These are phyloP conservation scores for Eudorina sp. DNA, from an alignment of 139 green algal genomes.

Conservation along the genomic window DNA sequence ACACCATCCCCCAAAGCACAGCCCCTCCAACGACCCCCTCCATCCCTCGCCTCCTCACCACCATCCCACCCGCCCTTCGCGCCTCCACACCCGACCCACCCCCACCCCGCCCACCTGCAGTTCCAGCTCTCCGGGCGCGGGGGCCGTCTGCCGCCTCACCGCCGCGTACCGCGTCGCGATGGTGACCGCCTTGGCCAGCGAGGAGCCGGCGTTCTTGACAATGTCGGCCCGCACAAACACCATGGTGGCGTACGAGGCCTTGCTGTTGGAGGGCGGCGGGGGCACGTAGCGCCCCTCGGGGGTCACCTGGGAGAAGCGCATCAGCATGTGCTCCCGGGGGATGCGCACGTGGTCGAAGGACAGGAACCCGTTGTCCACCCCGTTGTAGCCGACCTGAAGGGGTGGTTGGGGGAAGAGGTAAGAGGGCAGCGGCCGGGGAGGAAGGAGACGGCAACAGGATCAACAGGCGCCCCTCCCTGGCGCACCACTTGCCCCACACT, in stretches of 20 bases:
- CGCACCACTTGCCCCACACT: too few species aligned
- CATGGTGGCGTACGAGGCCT: constrained; percentile 95
- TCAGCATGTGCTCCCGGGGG: constrained; percentile 90
- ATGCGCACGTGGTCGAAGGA: constrained; percentile 81
- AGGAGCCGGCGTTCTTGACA: constrained; percentile 76
- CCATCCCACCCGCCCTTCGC: too few species aligned
- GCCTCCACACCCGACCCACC: neutral
- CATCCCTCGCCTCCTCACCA: too few species aligned
- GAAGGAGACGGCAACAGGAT: too few species aligned
- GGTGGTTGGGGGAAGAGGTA: neutral
- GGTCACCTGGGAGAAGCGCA: constrained; percentile 83
- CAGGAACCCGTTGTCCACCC: constrained; percentile 86
- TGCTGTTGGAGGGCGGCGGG: constrained; percentile 86
- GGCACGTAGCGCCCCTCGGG: constrained; percentile 87
- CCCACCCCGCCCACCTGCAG: constrained; percentile 63
- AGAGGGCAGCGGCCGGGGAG: too few species aligned
- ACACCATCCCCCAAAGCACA: too few species aligned
- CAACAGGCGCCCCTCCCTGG: too few species aligned
- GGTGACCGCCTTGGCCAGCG: constrained; percentile 84
- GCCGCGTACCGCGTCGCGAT: constrained; percentile 91
- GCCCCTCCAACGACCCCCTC: too few species aligned
- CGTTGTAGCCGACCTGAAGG: constrained; percentile 51
- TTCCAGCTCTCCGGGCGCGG: constrained; percentile 73
- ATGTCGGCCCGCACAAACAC: constrained; percentile 93
- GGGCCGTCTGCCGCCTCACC: constrained; percentile 87